phyloP scores from a whole-genome alignment of 2,329 filamentous ascomycete genomes.

The Thielaviopsis musarum region DNA sequence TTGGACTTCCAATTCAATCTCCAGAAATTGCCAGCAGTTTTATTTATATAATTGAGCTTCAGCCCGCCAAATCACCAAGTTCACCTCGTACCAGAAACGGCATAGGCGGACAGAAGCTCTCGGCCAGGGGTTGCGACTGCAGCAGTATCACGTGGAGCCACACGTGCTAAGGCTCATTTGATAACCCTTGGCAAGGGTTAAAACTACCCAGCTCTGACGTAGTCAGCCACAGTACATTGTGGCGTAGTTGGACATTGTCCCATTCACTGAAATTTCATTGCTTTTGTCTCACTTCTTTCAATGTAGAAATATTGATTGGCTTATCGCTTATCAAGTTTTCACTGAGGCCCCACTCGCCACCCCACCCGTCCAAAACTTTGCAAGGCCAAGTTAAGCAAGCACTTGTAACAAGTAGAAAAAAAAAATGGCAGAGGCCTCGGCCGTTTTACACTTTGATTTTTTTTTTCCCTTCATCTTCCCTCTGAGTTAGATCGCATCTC shows the following conservation, averaged over 20 bases:
- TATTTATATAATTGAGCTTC: background rate
- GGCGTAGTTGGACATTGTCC: background rate
- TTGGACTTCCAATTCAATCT: background rate
- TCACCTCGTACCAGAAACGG: background rate
- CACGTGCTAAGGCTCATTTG: background rate
- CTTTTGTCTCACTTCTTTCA: background rate
- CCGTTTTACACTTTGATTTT: background rate
- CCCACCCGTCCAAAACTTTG: constrained; percentile 11
- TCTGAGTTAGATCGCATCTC: constrained; percentile 2
- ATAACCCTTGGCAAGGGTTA: background rate
- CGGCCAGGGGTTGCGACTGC: background rate
- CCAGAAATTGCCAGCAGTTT: background rate
- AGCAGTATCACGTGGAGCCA: background rate
- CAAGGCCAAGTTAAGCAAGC: background rate
- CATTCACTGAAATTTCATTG: background rate
- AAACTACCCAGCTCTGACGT: background rate
- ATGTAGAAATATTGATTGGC: constrained; percentile 9
- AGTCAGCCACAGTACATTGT: background rate
- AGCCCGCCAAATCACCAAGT: background rate
- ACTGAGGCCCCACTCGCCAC: constrained; percentile 6
- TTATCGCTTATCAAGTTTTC: constrained; percentile 9
- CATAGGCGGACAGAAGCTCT: background rate
- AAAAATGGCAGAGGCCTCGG: background rate
- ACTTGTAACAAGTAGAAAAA: background rate
- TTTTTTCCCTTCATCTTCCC: background rate